phyloP scores from a whole-genome alignment of 2,329 filamentous ascomycete genomes.

The Teratosphaeriaceae sp. region DNA sequence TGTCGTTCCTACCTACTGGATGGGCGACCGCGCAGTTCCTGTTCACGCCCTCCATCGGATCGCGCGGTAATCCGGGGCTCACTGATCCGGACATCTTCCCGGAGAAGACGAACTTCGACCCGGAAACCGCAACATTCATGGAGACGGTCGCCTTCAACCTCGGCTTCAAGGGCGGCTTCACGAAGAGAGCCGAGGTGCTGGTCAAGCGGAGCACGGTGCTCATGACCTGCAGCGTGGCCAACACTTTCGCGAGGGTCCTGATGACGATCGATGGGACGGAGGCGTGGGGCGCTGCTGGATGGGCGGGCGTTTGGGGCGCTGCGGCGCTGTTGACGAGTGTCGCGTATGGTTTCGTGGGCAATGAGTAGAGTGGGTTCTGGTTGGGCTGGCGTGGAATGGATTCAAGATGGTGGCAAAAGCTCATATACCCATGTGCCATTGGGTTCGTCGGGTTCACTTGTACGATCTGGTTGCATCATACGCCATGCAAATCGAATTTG shows the following conservation, averaged over 20 bases:
- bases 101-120: conserved; percentile 54
- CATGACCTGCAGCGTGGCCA: conserved; percentile 39
- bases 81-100: conserved; percentile 15
- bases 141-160: conserved; percentile 68
- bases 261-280: conserved; percentile 66
- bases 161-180: conserved; percentile 57
- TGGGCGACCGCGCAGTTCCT: conserved; percentile 68
- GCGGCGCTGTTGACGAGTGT: conserved; percentile 56
- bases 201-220: conserved; percentile 49
- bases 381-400: too few relatives aligned
- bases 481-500: too few relatives aligned
- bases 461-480: too few relatives aligned
- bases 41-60: conserved; percentile 59
- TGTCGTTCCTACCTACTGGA: conserved; percentile 61
- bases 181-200: conserved; percentile 57
- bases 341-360: conserved; percentile 47
- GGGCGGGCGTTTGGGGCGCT: conserved; percentile 67
- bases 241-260: conserved; percentile 58
- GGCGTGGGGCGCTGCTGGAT: conserved; percentile 60
- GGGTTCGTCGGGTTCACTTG: too few relatives aligned
- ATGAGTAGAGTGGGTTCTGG: conserved; percentile 28
- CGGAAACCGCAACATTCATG: conserved; percentile 55
- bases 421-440: too few relatives aligned
- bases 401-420: too few relatives aligned
- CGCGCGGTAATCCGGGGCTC: conserved; percentile 24